Conservation (phyloP, 2,329 filamentous ascomycete genomes). For the Chaetomium olivaceum region DNA sequence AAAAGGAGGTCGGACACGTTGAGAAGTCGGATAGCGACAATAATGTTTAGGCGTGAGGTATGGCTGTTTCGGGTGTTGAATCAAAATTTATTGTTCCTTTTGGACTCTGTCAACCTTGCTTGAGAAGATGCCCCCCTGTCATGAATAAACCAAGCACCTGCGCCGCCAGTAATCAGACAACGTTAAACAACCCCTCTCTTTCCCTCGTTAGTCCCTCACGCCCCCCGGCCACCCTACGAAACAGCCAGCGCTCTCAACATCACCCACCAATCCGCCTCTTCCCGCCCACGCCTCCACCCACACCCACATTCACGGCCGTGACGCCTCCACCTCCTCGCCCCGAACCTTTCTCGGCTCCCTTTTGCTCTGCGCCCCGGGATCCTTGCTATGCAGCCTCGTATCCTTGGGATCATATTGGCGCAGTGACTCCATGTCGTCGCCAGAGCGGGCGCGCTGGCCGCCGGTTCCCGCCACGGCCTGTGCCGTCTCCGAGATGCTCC, state of each 20-base stretch:
- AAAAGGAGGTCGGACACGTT: conserved; percentile 15
- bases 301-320: not conserved
- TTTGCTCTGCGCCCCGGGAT: conserved; percentile 23
- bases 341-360: conserved; percentile 34
- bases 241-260: not conserved
- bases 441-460: conserved; percentile 18
- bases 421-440: not conserved
- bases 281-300: not conserved
- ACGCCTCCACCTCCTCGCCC: conserved; percentile 11
- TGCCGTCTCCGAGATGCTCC: conserved; percentile 25
- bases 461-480: conserved; percentile 23
- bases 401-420: conserved; percentile 26
- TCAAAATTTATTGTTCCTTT: not conserved
- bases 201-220: no score
- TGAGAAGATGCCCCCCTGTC: not conserved
- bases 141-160: not conserved
- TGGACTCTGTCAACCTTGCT: not conserved
- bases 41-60: not conserved
- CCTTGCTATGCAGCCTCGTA: conserved; percentile 11
- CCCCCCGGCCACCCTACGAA: not conserved
- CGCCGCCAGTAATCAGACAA: not conserved
- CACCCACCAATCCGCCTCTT: not conserved
- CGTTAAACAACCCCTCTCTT: not conserved
- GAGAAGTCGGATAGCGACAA: conserved; percentile 9
- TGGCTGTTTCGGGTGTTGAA: not conserved